These are phyloP conservation scores for Megacollybia marginata DNA, from an alignment of 768 basidiomycete genomes.

Conservation along the genomic window DNA sequence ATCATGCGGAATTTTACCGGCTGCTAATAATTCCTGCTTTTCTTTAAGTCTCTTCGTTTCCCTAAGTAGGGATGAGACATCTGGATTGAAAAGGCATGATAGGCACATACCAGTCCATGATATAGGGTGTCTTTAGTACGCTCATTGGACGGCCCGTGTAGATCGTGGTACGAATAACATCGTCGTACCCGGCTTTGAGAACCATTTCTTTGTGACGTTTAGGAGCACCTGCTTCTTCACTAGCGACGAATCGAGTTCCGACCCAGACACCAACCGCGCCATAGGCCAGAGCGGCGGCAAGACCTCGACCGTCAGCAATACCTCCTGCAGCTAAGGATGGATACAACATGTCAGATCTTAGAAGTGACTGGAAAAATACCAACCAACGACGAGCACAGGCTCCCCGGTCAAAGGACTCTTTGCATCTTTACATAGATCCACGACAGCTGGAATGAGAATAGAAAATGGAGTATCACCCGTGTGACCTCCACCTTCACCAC, in stretches of 20 bases:
- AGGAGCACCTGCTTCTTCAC: constrained; percentile 74
- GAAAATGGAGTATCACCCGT: constrained; percentile 80
- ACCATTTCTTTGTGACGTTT: constrained; percentile 64
- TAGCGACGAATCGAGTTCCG: constrained; percentile 81
- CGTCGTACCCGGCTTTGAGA: constrained; percentile 67
- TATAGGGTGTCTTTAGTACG: constrained; percentile 76
- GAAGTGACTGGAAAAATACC: no score
- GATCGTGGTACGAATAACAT: constrained; percentile 61
- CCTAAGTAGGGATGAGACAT: constrained; percentile 26
- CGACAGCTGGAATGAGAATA: constrained; percentile 74
- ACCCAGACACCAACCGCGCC: constrained; percentile 88
- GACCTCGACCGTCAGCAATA: constrained; percentile 74
- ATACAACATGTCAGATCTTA: no score
- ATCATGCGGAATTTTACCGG: constrained; percentile 72
- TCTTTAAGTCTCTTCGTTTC: constrained; percentile 56
- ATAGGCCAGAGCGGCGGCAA: constrained; percentile 72
- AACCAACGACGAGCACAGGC: constrained; percentile 56
- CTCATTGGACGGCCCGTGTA: constrained; percentile 77
- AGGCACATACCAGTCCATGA: constrained; percentile 54
- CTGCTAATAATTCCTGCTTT: constrained; percentile 45
- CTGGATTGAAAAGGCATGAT: constrained; percentile 1
- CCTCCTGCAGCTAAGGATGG: constrained; percentile 59
- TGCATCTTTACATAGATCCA: constrained; percentile 64
- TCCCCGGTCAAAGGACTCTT: constrained; percentile 76
- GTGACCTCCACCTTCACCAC: constrained; percentile 77